Evolutionary conservation across 2,329 filamentous ascomycete species (phyloP), one percentile per base, ranked within the genome.

Genomic region (Scleromitrula shiraiana): DNA sequence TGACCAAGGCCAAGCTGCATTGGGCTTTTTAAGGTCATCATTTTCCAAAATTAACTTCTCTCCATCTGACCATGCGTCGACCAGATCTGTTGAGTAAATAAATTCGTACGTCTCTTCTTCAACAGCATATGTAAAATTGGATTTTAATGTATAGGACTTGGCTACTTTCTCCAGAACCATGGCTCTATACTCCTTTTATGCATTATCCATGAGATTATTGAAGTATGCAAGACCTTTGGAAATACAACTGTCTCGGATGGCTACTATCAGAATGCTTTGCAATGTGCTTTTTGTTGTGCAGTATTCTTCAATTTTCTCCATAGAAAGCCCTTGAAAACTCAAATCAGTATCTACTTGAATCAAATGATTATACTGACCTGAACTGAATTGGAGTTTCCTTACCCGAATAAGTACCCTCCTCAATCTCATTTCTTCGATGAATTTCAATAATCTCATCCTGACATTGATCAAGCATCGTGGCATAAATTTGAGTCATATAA

Each of bases 1-100:
- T 29, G 42, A 37, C 50, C 50, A 52, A 3, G 47, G 29, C 46
- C 46, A 52, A 15, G 50, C 46, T 7, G 50, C 50, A 39, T 44
- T 52, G 10, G 41, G 50, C 24, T 37, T 32, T 17, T 44, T 26
- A 20, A 44, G 23, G 22, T 14, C 14, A 43, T 52, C 42, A 36
- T 42, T 39, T 23, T 44, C 38, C 42, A 46, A 46, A 10, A 35
- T 9, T 42, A 46, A 41, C 30, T 32, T 20, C 15, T 46, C 19
- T n/a, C 19, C 32, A 40, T 38, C n/a, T 15, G 33, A 22, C 20
- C 20, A 14, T 7, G 50, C 50, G 22, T n/a, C n/a, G 20, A 35
- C 20, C 14, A 19, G 35, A 30, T 41, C 37, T 6, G 46, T 50
- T 14, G 10, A 29, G 27, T 39, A 49, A 14, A 35, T 30, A 4